phyloP scores from a whole-genome alignment of 495 filamentous ascomycete genomes.

The Acidiella bohemica region DNA sequence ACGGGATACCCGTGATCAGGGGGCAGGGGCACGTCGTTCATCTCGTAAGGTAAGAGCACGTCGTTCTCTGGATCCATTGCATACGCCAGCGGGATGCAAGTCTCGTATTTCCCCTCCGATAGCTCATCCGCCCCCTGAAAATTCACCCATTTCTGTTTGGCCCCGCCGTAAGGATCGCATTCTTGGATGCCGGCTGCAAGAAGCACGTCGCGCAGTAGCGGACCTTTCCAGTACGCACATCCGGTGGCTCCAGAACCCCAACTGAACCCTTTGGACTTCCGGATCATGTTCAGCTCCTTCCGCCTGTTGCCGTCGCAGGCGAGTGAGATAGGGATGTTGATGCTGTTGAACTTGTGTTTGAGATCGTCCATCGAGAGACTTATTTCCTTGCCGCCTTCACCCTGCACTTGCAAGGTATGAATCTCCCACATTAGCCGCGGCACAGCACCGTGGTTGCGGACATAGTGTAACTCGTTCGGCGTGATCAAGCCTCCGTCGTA shows the following conservation, averaged over 20 bases:
- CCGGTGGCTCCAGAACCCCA: slow-evolving; percentile 17
- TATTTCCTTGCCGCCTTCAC: not conserved
- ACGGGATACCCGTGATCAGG: slow-evolving; percentile 21
- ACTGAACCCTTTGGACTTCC: slow-evolving; percentile 18
- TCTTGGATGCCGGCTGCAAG: slow-evolving; percentile 14
- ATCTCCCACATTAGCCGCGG: slow-evolving; percentile 15
- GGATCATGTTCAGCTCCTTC: slow-evolving; percentile 20
- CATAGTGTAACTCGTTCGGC: slow-evolving; percentile 21
- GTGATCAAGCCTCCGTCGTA: slow-evolving; percentile 22
- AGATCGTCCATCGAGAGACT: slow-evolving; percentile 16
- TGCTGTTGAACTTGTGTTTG: slow-evolving; percentile 10
- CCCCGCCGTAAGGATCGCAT: not conserved
- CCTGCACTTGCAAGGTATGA: slow-evolving; percentile 16
- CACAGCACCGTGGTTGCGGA: slow-evolving; percentile 19
- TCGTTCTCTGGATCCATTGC: slow-evolving; percentile 20
- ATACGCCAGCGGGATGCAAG: slow-evolving; percentile 18
- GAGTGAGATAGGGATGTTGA: slow-evolving; percentile 19
- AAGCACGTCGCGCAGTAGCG: slow-evolving; percentile 16
- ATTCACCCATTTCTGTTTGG: slow-evolving; percentile 15
- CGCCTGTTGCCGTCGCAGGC: slow-evolving; percentile 19
- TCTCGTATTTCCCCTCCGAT: slow-evolving; percentile 19
- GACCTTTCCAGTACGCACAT: slow-evolving; percentile 20
- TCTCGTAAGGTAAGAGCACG: slow-evolving; percentile 19
- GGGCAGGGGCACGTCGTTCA: slow-evolving; percentile 19
- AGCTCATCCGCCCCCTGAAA: slow-evolving; percentile 20